phyloP scores from a whole-genome alignment of 2,329 filamentous ascomycete species.

The Tolypocladium album region DNA sequence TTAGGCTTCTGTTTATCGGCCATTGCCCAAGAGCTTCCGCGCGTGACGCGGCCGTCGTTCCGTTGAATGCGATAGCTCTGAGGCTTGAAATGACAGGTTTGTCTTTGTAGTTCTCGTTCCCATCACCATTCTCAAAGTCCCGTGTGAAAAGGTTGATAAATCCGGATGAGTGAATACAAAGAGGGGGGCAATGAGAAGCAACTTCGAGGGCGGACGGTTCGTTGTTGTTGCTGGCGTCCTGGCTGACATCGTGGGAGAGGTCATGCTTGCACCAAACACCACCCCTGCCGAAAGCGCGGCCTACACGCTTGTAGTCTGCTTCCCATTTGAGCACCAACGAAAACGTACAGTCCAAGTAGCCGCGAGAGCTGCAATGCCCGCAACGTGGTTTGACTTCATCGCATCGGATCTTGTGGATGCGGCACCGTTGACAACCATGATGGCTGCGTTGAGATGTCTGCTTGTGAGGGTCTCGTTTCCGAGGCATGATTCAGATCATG shows the following conservation, averaged over 20 bases:
- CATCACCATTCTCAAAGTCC: background rate
- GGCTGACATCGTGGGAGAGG: background rate
- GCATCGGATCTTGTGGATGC: constrained; percentile 12
- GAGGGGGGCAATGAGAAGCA: background rate
- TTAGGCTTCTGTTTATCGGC: background rate
- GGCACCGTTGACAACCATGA: constrained; percentile 13
- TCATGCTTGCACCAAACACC: constrained; percentile 16
- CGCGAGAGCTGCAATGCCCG: constrained; percentile 8
- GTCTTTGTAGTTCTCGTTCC: background rate
- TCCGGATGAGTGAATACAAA: background rate
- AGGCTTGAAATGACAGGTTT: background rate
- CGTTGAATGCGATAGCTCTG: background rate
- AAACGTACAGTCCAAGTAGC: constrained; percentile 7
- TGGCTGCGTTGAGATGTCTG: constrained; percentile 9
- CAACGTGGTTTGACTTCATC: constrained; percentile 11
- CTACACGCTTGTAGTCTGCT: constrained; percentile 12
- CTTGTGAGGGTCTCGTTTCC: constrained; percentile 3
- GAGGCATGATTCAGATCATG: background rate
- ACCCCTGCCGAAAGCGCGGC: constrained; percentile 16
- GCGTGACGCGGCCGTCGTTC: background rate
- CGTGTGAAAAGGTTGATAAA: background rate
- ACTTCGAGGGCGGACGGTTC: background rate
- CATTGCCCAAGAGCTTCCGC: background rate
- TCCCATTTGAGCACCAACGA: constrained; percentile 14
- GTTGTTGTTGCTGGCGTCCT: background rate